Evolutionary conservation across 2,329 filamentous ascomycete species (phyloP).

Genomic region (Colletotrichum trifolii): DNA sequence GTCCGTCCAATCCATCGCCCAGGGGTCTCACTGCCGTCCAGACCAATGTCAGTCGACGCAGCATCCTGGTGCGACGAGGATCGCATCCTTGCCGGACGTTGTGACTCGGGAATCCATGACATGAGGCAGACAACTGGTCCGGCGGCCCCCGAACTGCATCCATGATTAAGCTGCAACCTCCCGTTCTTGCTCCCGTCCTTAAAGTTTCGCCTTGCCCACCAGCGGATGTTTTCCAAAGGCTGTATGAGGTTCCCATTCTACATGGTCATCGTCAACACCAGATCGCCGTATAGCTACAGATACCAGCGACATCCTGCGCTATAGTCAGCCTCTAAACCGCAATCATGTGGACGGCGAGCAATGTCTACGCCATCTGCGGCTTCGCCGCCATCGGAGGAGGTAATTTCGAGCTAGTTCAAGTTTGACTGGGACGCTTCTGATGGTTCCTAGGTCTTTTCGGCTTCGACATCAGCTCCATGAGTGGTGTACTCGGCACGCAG

Average conservation of each 20-base stretch:
- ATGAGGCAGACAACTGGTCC: slow-evolving; percentile 15
- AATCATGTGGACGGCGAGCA: slow-evolving; percentile 56
- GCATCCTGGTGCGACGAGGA: slow-evolving; percentile 23
- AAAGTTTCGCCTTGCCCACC: slow-evolving; percentile 19
- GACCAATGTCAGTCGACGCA: slow-evolving; percentile 29
- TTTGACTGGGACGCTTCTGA: no score
- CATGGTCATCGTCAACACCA: not conserved
- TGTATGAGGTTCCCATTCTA: slow-evolving; percentile 1
- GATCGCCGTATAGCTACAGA: not conserved
- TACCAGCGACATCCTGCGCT: no score
- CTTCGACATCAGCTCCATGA: slow-evolving; percentile 84
- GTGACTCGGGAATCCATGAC: slow-evolving; percentile 10
- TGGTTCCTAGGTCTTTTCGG: slow-evolving; percentile 69
- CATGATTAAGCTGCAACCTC: not conserved
- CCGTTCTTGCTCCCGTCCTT: slow-evolving; percentile 4
- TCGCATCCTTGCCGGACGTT: slow-evolving; percentile 6
- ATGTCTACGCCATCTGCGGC: slow-evolving; percentile 69
- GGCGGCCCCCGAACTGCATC: slow-evolving; percentile 12
- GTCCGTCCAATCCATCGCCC: slow-evolving; percentile 30
- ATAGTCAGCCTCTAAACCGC: not conserved
- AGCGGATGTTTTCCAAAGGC: not conserved
- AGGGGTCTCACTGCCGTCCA: slow-evolving; percentile 7
- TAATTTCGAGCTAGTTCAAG: no score
- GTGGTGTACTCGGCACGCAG: slow-evolving; percentile 72
- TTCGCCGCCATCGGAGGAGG: slow-evolving; percentile 66